Evolutionary conservation across 768 basidiomycete genomes (phyloP).

Genomic region (Leccinum barrowsii): DNA sequence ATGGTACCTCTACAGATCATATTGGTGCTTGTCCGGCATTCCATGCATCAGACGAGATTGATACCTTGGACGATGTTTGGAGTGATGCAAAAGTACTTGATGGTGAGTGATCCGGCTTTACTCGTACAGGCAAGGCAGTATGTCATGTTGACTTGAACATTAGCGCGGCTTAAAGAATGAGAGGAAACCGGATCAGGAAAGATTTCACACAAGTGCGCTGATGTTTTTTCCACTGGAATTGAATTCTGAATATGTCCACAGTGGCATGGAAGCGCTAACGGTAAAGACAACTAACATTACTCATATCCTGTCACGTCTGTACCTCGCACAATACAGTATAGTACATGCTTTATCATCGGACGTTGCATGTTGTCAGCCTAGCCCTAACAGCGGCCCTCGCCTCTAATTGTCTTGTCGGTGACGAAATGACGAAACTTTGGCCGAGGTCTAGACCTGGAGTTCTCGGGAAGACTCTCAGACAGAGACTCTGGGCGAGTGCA

Average conservation of each 20-base stretch:
- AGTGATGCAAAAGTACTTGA: constrained; percentile 34
- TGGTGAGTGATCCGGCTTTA: constrained; percentile 30
- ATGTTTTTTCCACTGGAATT: too few relatives aligned
- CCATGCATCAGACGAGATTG: constrained; percentile 39
- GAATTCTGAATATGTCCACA: constrained; percentile 14
- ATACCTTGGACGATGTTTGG: constrained; percentile 47
- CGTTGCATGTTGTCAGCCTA: constrained; percentile 9
- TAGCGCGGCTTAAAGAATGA: constrained; percentile 13
- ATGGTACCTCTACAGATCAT: constrained; percentile 24
- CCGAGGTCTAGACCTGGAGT: constrained; percentile 7
- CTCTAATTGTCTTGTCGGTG: neutral
- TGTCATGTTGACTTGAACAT: neutral
- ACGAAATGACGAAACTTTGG: neutral
- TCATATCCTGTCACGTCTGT: constrained; percentile 27
- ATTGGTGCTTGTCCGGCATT: constrained; percentile 30
- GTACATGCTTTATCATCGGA: constrained; percentile 4
- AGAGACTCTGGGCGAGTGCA: constrained; percentile 32
- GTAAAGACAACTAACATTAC: neutral
- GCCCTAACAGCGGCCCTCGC: neutral
- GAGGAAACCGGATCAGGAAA: too few relatives aligned
- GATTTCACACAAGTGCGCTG: too few relatives aligned
- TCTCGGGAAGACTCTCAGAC: constrained; percentile 40
- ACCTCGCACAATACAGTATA: constrained; percentile 21
- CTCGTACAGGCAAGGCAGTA: constrained; percentile 5
- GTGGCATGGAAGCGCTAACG: constrained; percentile 47